Evolutionary conservation across 306 rosid genomes (phyloP).

Genomic region (Lathyrus oleraceus): DNA sequence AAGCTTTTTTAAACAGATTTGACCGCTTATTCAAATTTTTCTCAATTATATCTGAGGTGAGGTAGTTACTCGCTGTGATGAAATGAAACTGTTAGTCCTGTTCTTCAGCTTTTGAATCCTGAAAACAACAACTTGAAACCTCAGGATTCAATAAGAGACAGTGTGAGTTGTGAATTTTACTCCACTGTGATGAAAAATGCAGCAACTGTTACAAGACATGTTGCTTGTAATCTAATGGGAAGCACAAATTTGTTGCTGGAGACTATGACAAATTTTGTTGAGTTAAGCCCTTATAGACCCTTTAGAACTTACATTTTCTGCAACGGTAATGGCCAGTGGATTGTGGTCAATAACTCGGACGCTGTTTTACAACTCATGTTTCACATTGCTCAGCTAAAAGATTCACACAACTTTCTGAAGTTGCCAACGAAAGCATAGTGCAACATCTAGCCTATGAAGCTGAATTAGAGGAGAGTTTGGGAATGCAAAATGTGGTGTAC

Average conservation of each 20-base stretch:
- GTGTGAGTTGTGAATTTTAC: slow-evolving; percentile 35
- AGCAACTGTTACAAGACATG: slow-evolving; percentile 53
- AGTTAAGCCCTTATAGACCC: slow-evolving; percentile 78
- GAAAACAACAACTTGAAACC: neutral
- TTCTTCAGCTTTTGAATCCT: slow-evolving; percentile 43
- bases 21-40: slow-evolving; percentile 9
- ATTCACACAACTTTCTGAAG: slow-evolving; percentile 22
- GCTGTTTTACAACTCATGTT: slow-evolving; percentile 74
- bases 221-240: slow-evolving; percentile 74
- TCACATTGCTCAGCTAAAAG: slow-evolving; percentile 50
- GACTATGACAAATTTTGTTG: slow-evolving; percentile 48
- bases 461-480: slow-evolving; percentile 42
- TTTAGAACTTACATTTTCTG: slow-evolving; percentile 72
- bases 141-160: neutral
- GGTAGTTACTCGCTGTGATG: too few species aligned
- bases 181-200: slow-evolving; percentile 54
- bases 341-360: slow-evolving; percentile 55
- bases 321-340: slow-evolving; percentile 47
- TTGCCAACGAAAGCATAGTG: slow-evolving; percentile 44
- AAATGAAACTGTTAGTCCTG: neutral
- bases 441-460: slow-evolving; percentile 50
- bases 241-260: slow-evolving; percentile 59
- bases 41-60: slow-evolving; percentile 37
- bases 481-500: slow-evolving; percentile 39
- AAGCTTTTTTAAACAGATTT: slow-evolving; percentile 53